Evolutionary conservation across 495 filamentous ascomycete genomes (phyloP), one percentile per base, ranked within the genome.

Genomic region (Trichocladium antarcticum): DNA sequence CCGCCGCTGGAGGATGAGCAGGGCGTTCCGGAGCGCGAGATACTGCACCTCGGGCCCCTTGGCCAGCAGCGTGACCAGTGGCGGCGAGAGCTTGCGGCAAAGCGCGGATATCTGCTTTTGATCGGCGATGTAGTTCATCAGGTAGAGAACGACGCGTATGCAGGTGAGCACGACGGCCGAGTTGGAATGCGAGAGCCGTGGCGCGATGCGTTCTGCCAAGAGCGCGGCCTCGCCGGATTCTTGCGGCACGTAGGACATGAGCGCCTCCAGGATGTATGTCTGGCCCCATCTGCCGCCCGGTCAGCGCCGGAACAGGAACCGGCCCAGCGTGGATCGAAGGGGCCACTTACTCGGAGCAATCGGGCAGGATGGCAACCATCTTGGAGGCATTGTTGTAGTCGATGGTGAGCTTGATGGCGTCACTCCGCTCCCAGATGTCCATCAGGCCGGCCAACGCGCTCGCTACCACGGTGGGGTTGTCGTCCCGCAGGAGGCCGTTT

Each of bases 21-120:
- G 75, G 5, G 93, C 93, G 68, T 99, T 99, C 49, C 93, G 77
- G 10, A 99, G 74, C 2, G 89, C 92, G 10, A 99, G 76, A 59
- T 99, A 99, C 64, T 99, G 92, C 5, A 98, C 89, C 65, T 99
- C 92, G 6, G 92, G 87, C 0, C 90, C 92, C 67, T 97, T 97
- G 15, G 93, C 89, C 17, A 99, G 74, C 6, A 99, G 74, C 9
- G 92, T 99, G 22, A 99, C 92, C 6, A 99, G 76, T 6, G 92
- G 93, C 14, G 92, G 92, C 5, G 92, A 97, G 28, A 99, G 70
- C 63, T 97, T 99, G 44, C 87, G 81, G 60, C 89, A 95, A 27
- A 99, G 74, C 0, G 82, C 81, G 3, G 84, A 81, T 46, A 96
- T 85, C 50, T 95, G 87, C 66, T 89, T 94, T 61, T 90, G 83